These are phyloP conservation scores for Ganoderma meredithae DNA, from an alignment of 1,284 basidiomycete genomes.

Conservation along the genomic window DNA sequence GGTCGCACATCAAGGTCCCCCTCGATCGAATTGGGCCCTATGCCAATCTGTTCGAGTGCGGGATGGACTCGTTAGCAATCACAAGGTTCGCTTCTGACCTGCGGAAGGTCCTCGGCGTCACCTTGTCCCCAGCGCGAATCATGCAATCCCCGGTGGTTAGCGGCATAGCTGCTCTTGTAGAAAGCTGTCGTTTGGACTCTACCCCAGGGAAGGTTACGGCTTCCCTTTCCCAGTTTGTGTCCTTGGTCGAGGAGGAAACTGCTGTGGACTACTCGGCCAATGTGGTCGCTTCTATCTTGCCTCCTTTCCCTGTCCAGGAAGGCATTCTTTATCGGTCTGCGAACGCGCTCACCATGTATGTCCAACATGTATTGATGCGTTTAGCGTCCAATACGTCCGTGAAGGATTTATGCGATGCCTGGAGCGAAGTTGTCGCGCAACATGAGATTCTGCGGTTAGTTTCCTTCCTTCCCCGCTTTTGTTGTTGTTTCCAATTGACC, in stretches of 20 bases:
- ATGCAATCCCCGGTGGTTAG: conserved; percentile 49
- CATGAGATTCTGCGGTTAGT: conserved; percentile 52
- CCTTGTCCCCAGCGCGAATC: conserved; percentile 48
- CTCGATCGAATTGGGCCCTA: conserved; percentile 19
- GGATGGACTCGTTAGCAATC: conserved; percentile 54
- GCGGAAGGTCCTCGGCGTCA: conserved; percentile 40
- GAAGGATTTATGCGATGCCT: conserved; percentile 43
- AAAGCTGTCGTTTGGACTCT: background rate
- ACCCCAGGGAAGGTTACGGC: conserved; percentile 12
- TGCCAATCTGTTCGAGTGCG: conserved; percentile 53
- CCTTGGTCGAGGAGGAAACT: conserved; percentile 40
- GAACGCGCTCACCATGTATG: conserved; percentile 49
- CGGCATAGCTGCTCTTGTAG: conserved; percentile 43
- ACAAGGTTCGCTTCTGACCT: conserved; percentile 48
- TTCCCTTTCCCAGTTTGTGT: conserved; percentile 39
- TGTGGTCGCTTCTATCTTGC: conserved; percentile 47
- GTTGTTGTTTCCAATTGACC: background rate
- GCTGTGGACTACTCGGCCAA: conserved; percentile 35
- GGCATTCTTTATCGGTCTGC: conserved; percentile 55
- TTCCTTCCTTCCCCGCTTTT: background rate
- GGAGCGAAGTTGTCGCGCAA: conserved; percentile 43
- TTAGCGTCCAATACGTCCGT: conserved; percentile 38
- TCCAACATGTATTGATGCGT: conserved; percentile 54
- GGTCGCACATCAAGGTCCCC: conserved; percentile 27
- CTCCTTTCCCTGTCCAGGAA: conserved; percentile 57